Evolutionary conservation across 2,329 filamentous ascomycete genomes (phyloP), one percentile per base, ranked within the genome.

Genomic region (Xylaria sp.): DNA sequence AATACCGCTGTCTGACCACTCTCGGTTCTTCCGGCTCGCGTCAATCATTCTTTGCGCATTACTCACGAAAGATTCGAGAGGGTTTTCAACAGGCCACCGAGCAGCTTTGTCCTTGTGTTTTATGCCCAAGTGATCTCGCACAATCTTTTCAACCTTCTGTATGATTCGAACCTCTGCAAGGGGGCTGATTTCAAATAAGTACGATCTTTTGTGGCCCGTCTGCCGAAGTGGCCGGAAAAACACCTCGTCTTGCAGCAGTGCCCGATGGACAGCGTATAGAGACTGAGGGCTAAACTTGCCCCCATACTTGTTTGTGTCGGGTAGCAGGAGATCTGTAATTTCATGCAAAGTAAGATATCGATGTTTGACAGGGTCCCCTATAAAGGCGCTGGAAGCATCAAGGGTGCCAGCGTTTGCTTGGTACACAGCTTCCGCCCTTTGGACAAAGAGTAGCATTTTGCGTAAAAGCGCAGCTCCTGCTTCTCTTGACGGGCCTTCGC

Each of bases 211-310:
- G 83, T 77, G 77, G 79, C 85, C 79, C 80, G 85, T 78, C 71
- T 86, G 74, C 79, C 84, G 78, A 77, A 87, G 71, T 1, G 85
- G 82, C 1, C 84, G 84, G 76, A 94, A 92, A 34, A 84, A 87
- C 63, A 89, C 83, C 9, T 90, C 88, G 68, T 90, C 86, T 50
- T 85, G 83, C 28, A 85, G 78, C 8, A 95, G 77, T 9, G 90
- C 86, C 65, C 87, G 87, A 73, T 94, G 90, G 7, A 94, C 88
- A 3, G 92, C 92, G 74, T 93, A 92, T 5, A 94, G 80, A 9
- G 86, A 84, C 34, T 84, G 75, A 0, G 84, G 72, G 0, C 84
- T 80, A 63, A 85, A 85, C 10, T 78, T 80, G 1, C 78, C 79
- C 25, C 78, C 76, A 1, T 72, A 69, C 67, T 80, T 82, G 48